A percentile compares a stretch with the other conserved stretches of the same genome.
phyloP scores from a whole-genome alignment of 768 basidiomycete species.

The Paxillus ammoniavirescens region DNA sequence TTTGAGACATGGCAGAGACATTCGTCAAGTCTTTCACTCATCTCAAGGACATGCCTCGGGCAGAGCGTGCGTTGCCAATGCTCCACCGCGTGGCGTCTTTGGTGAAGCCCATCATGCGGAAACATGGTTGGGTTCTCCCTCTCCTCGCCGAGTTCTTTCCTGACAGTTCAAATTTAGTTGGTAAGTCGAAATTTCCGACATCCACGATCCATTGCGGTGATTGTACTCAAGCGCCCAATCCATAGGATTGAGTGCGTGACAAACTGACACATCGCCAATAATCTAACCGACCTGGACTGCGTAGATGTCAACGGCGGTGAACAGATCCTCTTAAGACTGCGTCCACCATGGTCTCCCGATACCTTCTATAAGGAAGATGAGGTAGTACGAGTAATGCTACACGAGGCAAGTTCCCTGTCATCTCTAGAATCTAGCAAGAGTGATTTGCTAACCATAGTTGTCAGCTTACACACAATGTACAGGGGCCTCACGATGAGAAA shows the following conservation, averaged over 20 bases:
- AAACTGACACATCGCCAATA: slow-evolving; percentile 2
- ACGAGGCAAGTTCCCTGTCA: slow-evolving; percentile 56
- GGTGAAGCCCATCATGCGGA: slow-evolving; percentile 94
- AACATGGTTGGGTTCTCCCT: slow-evolving; percentile 76
- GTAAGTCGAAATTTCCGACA: slow-evolving; percentile 39
- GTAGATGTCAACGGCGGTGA: slow-evolving; percentile 76
- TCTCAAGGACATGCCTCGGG: slow-evolving; percentile 64
- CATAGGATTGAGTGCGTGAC: slow-evolving; percentile 38
- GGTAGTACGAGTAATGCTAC: slow-evolving; percentile 82
- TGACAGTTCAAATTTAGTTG: slow-evolving; percentile 65
- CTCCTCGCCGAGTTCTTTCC: slow-evolving; percentile 89
- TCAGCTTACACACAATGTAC: slow-evolving; percentile 85
- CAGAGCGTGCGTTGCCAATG: slow-evolving; percentile 64
- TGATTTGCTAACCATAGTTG: neutral
- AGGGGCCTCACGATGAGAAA: slow-evolving; percentile 85
- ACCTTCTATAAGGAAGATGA: slow-evolving; percentile 76
- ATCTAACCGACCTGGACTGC: slow-evolving; percentile 2
- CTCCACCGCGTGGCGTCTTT: slow-evolving; percentile 70
- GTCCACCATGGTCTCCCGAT: slow-evolving; percentile 65
- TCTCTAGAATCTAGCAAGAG: neutral
- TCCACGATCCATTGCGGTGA: neutral
- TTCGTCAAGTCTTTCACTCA: slow-evolving; percentile 70
- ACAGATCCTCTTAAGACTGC: slow-evolving; percentile 80
- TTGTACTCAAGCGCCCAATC: slow-evolving; percentile 8
- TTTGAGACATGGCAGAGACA: slow-evolving; percentile 46